Conservation (phyloP, 192 early-diverging fungal species). For the Tieghemiomyces parasiticus region DNA sequence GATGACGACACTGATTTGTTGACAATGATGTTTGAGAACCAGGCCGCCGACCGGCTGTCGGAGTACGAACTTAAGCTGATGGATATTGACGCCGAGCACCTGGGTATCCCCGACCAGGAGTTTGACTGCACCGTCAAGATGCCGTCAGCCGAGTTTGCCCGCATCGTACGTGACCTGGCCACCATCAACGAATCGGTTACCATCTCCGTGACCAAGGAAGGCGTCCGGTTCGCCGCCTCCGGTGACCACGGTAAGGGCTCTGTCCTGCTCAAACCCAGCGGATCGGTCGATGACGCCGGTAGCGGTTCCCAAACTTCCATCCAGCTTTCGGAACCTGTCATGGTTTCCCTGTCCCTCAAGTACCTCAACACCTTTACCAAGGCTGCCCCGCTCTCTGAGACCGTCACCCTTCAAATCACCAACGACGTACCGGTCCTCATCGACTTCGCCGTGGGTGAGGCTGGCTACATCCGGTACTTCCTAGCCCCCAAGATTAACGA, state of each 20-base stretch:
- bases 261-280: constrained; percentile 60
- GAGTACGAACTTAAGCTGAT: constrained; percentile 97
- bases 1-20: constrained; percentile 76
- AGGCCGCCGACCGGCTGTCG: constrained; percentile 48
- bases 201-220: constrained; percentile 87
- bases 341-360: constrained; percentile 81
- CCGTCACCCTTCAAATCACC: constrained; percentile 68
- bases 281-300: constrained; percentile 55
- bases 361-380: constrained; percentile 92
- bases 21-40: constrained; percentile 57
- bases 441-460: constrained; percentile 79
- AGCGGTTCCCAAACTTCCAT: constrained; percentile 43
- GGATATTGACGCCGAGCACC: constrained; percentile 94
- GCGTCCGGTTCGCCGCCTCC: constrained; percentile 70
- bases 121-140: constrained; percentile 86
- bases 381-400: constrained; percentile 66
- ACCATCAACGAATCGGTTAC: constrained; percentile 77
- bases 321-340: constrained; percentile 62
- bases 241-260: constrained; percentile 84
- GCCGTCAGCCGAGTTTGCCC: constrained; percentile 78
- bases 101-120: constrained; percentile 87
- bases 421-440: constrained; percentile 83
- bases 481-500: constrained; percentile 70
- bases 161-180: constrained; percentile 78
- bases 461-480: constrained; percentile 91